Conservation (phyloP, 2,329 filamentous ascomycete species). For the Scleromitrula shiraiana region DNA sequence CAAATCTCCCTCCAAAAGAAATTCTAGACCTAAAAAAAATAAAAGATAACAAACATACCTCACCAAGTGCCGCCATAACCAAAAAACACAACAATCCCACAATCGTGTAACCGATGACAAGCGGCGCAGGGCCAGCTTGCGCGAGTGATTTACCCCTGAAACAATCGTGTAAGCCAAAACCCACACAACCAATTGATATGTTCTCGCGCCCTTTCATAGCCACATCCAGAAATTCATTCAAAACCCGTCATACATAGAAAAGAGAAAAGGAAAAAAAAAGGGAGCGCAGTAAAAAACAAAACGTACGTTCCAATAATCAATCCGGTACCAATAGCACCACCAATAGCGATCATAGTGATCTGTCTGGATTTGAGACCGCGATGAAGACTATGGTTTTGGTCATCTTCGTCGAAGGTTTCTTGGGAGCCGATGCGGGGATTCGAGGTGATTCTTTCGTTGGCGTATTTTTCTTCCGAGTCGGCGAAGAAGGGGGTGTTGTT, state of each 20-base stretch:
- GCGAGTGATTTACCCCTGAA: constrained; percentile 37
- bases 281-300: no score
- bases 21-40: background rate
- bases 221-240: no score
- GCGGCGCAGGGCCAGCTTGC: constrained; percentile 49
- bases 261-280: background rate
- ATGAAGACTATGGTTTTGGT: constrained; percentile 32
- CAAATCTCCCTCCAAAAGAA: no score
- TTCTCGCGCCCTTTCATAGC: no score
- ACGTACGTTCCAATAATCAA: constrained; percentile 58
- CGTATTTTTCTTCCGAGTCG: no score
- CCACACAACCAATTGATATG: no score
- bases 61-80: constrained; percentile 64
- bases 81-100: constrained; percentile 68
- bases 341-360: constrained; percentile 61
- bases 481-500: constrained; percentile 2
- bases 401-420: constrained; percentile 14
- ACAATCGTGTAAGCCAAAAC: constrained; percentile 7
- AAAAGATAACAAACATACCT: constrained; percentile 11
- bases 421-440: background rate
- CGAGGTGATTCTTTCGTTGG: background rate
- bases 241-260: background rate
- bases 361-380: constrained; percentile 46
- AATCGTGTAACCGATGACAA: constrained; percentile 63
- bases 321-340: constrained; percentile 51